A percentile compares a stretch with the other conserved stretches of the same genome.
Evolutionary conservation across 208 protist genomes (phyloP).

Genomic region (Zelonia costaricensis): DNA sequence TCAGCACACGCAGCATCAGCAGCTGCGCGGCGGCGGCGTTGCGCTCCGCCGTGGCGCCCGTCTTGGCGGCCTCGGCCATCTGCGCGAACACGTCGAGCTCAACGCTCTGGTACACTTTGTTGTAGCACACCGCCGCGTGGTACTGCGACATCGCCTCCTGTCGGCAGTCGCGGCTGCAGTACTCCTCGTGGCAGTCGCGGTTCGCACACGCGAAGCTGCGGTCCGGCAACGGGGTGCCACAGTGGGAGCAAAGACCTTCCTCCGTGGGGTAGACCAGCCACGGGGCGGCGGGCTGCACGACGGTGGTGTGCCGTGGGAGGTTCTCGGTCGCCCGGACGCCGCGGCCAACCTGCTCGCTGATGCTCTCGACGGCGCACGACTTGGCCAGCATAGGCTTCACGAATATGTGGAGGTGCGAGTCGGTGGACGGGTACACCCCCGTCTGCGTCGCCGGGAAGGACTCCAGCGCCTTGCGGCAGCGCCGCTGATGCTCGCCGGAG

Average conservation of each 20-base stretch:
- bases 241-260: constrained; percentile 65
- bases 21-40: constrained; percentile 82
- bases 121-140: constrained; percentile 68
- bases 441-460: constrained; percentile 66
- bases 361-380: constrained; percentile 34
- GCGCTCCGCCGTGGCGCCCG: constrained; percentile 32
- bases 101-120: constrained; percentile 69
- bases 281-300: constrained; percentile 45
- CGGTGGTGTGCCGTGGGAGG: constrained; percentile 28
- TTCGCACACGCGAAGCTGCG: constrained; percentile 75
- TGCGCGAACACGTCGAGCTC: constrained; percentile 84
- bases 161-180: constrained; percentile 87
- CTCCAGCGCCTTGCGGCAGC: constrained; percentile 47
- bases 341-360: constrained; percentile 44
- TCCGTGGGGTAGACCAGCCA: constrained; percentile 76
- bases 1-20: constrained; percentile 72
- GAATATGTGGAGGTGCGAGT: constrained; percentile 79
- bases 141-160: constrained; percentile 57
- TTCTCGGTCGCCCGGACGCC: constrained; percentile 55
- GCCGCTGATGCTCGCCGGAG: constrained; percentile 56
- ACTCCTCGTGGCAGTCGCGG: constrained; percentile 82
- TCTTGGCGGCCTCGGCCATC: constrained; percentile 48
- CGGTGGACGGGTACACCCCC: constrained; percentile 51
- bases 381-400: constrained; percentile 70
- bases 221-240: constrained; percentile 54